Evolutionary conservation across 108 stramenopile species (phyloP).

Genomic region (Chaetoceros muelleri): DNA sequence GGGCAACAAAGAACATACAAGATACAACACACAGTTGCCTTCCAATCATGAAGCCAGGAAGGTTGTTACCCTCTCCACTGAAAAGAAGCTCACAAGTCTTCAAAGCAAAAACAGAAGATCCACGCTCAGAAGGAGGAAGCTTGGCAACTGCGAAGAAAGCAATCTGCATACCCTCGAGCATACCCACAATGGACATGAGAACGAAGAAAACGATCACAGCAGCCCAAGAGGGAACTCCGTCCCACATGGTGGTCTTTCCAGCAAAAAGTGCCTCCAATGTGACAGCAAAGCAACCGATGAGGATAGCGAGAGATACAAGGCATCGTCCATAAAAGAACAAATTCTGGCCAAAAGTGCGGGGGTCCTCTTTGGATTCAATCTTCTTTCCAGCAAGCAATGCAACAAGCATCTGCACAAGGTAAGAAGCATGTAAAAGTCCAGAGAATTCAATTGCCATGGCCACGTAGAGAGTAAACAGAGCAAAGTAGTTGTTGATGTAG

Average conservation of each 20-base stretch:
- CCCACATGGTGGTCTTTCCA: slow-evolving; percentile 32
- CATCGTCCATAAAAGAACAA: slow-evolving; percentile 44
- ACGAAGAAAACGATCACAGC: slow-evolving; percentile 30
- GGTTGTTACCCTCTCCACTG: slow-evolving; percentile 12
- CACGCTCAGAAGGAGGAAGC: slow-evolving; percentile 19
- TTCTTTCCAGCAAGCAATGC: slow-evolving; percentile 42
- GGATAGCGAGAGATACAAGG: slow-evolving; percentile 25
- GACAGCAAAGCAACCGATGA: slow-evolving; percentile 43
- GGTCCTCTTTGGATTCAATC: slow-evolving; percentile 55
- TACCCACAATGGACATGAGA: slow-evolving; percentile 30
- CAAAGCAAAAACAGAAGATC: slow-evolving; percentile 12
- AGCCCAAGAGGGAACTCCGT: slow-evolving; percentile 15
- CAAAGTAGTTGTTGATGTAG: slow-evolving; percentile 78
- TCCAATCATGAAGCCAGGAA: slow-evolving; percentile 42
- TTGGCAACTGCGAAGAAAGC: slow-evolving; percentile 50
- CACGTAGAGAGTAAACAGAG: slow-evolving; percentile 45
- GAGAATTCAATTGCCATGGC: slow-evolving; percentile 44
- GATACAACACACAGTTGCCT: slow-evolving; percentile 39
- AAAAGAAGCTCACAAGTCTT: slow-evolving; percentile 26
- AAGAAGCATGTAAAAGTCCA: slow-evolving; percentile 56
- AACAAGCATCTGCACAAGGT: slow-evolving; percentile 42
- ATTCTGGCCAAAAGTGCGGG: slow-evolving; percentile 5
- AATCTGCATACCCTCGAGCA: slow-evolving; percentile 59
- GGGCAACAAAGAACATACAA: slow-evolving; percentile 45
- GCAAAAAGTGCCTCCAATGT: slow-evolving; percentile 24